A percentile compares a stretch with the other conserved stretches of the same genome.
Conservation (phyloP, 768 basidiomycete species). For the Auricularia auricula-judae region DNA sequence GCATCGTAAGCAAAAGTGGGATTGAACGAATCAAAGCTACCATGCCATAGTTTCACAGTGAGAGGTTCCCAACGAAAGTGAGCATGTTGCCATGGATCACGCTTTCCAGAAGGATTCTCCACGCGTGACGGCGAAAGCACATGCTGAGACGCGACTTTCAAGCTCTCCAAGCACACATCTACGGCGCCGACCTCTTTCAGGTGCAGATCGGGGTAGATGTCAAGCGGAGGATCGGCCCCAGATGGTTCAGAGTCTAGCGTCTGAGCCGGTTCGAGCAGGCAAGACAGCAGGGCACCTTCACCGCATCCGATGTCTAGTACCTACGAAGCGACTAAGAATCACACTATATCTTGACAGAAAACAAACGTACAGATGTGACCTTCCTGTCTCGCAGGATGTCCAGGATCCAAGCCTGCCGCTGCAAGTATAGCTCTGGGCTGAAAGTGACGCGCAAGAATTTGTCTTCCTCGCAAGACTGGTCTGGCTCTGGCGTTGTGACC, state of each 20-base stretch:
- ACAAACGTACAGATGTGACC: slow-evolving; percentile 36
- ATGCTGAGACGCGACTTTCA: slow-evolving; percentile 41
- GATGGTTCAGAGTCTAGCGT: slow-evolving; percentile 31
- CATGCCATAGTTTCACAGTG: slow-evolving; percentile 59
- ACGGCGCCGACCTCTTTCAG: slow-evolving; percentile 50
- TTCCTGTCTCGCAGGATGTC: slow-evolving; percentile 47
- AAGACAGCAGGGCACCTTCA: slow-evolving; percentile 59
- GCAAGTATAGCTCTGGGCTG: slow-evolving; percentile 54
- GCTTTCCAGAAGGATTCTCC: slow-evolving; percentile 11
- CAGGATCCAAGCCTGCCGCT: slow-evolving; percentile 63
- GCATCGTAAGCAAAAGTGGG: slow-evolving; percentile 40
- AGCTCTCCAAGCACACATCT: slow-evolving; percentile 45
- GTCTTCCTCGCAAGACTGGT: not conserved
- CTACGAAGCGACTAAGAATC: slow-evolving; percentile 23
- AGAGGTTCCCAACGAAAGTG: slow-evolving; percentile 56
- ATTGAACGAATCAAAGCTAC: slow-evolving; percentile 59
- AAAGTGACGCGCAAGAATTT: slow-evolving; percentile 41
- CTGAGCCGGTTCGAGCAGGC: slow-evolving; percentile 64
- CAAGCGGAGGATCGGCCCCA: slow-evolving; percentile 14
- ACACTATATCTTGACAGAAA: not conserved
- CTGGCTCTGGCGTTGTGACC: not conserved
- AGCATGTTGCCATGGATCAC: slow-evolving; percentile 4
- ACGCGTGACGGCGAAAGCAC: not conserved
- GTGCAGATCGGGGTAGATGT: slow-evolving; percentile 48
- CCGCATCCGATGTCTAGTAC: slow-evolving; percentile 81